A percentile compares a stretch with the other conserved stretches of the same genome.
These are phyloP conservation scores for Sordariomycetes sp. DNA, from an alignment of 2,329 filamentous ascomycete species.

Conservation along the genomic window DNA sequence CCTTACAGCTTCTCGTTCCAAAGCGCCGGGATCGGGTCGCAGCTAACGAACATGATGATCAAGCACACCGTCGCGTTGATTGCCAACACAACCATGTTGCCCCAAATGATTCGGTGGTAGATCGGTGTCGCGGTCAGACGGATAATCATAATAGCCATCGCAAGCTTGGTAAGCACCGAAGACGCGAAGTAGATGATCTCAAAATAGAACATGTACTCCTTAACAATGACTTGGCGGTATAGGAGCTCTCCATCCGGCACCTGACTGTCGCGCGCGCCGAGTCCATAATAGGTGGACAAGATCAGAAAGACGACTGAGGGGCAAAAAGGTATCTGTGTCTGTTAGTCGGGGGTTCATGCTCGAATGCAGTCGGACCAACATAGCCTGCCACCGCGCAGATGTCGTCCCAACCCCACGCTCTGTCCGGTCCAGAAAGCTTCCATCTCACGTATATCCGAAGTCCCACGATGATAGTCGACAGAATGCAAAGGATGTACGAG, in stretches of 20 bases:
- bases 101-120: constrained; percentile 6
- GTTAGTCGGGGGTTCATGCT: background rate
- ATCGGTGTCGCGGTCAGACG: constrained; percentile 7
- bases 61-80: constrained; percentile 7
- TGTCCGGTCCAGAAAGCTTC: constrained; percentile 4
- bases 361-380: constrained; percentile 1
- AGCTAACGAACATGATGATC: constrained; percentile 11
- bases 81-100: constrained; percentile 8
- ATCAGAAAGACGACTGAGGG: constrained; percentile 6
- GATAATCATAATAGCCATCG: constrained; percentile 12
- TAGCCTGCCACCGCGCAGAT: constrained; percentile 6
- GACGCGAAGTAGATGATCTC: constrained; percentile 12
- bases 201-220: constrained; percentile 8
- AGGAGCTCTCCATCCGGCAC: constrained; percentile 4
- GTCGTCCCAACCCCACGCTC: constrained; percentile 9
- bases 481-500: constrained; percentile 1
- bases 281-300: constrained; percentile 5
- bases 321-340: constrained; percentile 3
- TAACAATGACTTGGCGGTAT: background rate
- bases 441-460: constrained; percentile 7
- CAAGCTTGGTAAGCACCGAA: constrained; percentile 10
- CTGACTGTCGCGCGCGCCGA: constrained; percentile 7
- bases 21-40: constrained; percentile 9
- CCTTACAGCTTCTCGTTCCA: constrained; percentile 12
- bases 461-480: constrained; percentile 5